phyloP scores from a whole-genome alignment of 225 moss, liverwort and hornwort genomes.

The Ulota crispa region DNA sequence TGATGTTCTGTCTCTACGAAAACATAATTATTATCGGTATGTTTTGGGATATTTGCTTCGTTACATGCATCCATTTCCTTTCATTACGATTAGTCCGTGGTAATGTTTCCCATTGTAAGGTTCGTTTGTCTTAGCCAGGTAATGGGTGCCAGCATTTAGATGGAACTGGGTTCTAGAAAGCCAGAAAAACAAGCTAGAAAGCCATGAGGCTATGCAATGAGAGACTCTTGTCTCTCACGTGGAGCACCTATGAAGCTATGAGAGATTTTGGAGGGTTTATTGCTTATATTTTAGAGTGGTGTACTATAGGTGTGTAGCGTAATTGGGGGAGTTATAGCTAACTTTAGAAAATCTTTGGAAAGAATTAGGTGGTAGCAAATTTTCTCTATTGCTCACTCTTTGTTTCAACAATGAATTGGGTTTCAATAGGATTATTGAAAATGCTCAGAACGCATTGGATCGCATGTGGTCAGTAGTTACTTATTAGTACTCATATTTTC shows the following conservation, averaged over 20 bases:
- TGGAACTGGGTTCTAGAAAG: neutral
- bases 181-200: neutral
- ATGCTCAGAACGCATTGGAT: neutral
- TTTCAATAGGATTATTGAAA: neutral
- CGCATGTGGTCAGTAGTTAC: too few relatives aligned
- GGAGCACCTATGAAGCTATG: neutral
- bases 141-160: neutral
- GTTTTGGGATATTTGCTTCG: neutral
- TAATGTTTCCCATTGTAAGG: neutral
- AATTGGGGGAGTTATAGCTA: neutral
- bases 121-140: neutral
- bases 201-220: neutral
- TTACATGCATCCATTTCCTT: neutral
- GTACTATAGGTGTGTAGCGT: neutral
- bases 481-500: too few relatives aligned
- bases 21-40: neutral
- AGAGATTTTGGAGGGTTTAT: neutral
- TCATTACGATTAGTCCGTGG: neutral
- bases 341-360: neutral
- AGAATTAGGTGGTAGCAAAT: neutral
- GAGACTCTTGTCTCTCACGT: neutral
- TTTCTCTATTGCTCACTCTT: neutral
- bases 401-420: neutral
- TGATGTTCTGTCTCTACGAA: neutral
- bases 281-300: neutral